Base-by-base conservation (phyloP, 139 green algal genomes). In the Nannochloris sp. region DNA sequence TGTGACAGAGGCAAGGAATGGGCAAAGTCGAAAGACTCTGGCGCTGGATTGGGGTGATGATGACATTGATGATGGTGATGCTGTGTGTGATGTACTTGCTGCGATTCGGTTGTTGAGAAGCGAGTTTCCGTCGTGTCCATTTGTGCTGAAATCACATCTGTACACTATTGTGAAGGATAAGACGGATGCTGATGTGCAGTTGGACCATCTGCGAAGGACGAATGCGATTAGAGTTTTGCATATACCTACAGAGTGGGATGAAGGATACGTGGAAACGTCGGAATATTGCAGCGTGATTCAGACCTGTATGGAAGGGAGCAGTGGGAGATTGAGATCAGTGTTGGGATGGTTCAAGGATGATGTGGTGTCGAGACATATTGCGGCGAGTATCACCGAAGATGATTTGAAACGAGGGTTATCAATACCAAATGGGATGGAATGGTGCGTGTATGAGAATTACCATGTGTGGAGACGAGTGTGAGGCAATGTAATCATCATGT, bases 331-430 rank as follows among this genome's bases (percentile, higher is more conserved):
- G 16, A 10, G 17, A 23, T 23, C 16, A 28, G 46, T 53, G 16
- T 53, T 53, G 16, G 46, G 6, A 28, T 53, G 46, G 46, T 23
- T 53, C n/a, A 53, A 53, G 46, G 46, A 53, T 53, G 46, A 53
- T 53, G 46, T 53, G 17, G 17, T 53, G 16, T 13, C n/a, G 17
- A 20, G n/a, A 53, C n/a, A 23, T 23, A 53, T 11, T 26, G 16
- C 46, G 3, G 6, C 1, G 12, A 53, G 0, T 53, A 53, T 53
- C 9, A 6, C 46, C 17, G 17, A 23, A 26, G 46, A 53, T 3
- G 16, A 20, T 53, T 23, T 53, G 46, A 23, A 23, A 53, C 4
- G 46, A 53, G 5, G 16, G 17, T 11, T 53, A 6, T 53, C 46
- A 20, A 14, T 20, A 6, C 46, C 46, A 13, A 20, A 12, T 11